Percentiles rank a stretch among this genome's conserved stretches.
phyloP scores from a whole-genome alignment of 2,329 filamentous ascomycete genomes.

The Aspergillus udagawae region DNA sequence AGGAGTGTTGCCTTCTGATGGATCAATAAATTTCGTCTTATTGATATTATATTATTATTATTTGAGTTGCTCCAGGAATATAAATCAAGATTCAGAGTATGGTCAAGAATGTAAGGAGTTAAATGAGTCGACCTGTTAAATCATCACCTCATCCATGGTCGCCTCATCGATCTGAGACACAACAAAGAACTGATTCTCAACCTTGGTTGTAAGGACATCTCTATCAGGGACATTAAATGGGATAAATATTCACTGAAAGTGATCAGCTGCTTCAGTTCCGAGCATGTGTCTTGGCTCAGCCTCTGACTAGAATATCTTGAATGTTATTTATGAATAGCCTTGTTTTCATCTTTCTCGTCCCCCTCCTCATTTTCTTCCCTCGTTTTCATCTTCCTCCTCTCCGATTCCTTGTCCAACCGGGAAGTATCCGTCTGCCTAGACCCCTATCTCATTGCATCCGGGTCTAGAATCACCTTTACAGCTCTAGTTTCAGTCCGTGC shows the following conservation, averaged over 20 bases:
- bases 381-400: neutral
- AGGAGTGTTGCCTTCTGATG: neutral
- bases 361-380: neutral
- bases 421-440: neutral
- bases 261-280: neutral
- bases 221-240: neutral
- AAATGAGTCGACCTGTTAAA: neutral
- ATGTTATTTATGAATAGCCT: neutral
- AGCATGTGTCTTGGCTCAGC: neutral
- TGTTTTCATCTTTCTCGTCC: neutral
- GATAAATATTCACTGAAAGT: neutral
- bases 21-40: neutral
- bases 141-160: neutral
- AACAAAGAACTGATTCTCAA: neutral
- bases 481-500: neutral
- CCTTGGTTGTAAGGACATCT: neutral
- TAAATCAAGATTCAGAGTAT: neutral
- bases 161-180: neutral
- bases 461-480: neutral
- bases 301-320: neutral
- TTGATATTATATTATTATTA: neutral
- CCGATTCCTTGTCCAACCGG: neutral
- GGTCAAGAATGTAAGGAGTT: neutral
- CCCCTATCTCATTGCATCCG: neutral
- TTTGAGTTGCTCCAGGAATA: neutral